Base-by-base conservation (phyloP, 2,329 filamentous ascomycete species). In the Pezicula radicicola region DNA sequence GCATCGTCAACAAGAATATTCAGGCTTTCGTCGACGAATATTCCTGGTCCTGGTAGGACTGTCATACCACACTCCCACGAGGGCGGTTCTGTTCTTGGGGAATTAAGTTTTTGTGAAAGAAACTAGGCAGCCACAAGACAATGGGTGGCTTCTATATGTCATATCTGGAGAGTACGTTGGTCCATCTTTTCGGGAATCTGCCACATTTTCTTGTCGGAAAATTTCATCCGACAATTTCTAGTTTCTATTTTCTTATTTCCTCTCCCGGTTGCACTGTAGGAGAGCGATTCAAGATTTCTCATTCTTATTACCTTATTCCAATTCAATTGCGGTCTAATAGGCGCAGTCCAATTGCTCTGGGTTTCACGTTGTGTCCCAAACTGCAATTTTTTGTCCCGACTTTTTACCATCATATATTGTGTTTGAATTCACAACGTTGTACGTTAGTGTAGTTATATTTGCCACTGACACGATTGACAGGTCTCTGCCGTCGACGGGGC, bases 401-500 rank as follows among this genome's bases (percentile, higher is more conserved):
- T 7, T 33, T 10, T 33, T 33, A 3, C 7, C 12, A 12, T 40
- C 18, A 7, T 13, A 19, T 19, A 21, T 42, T 19, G 18, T 42
- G 40, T 52, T 44, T 52, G 50, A 51, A 45, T 25, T 25, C 45
- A 41, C 41, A 36, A 21, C 42, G 49, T 33, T 56, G 49, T 49
- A 56, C 51, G 53, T 15, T 12, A 15, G 52, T 51, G 48, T 41
- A 44, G 30, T 53, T 45, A 19, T 45, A 55, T 52, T 35, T 53
- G 52, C 49, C 55, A 58, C 64, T 66, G 47, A 66, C 60, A 55
- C 53, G 39, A 41, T 39, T 30, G 33, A 74, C 69, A 97, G 93
- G 91, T 75, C 87, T 97, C 66, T 97, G 93, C 80, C 88, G 89
- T 70, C 91, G 93, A 64, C 91, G 93, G 71, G 89, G 91, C 72